Percentiles rank a stretch among this genome's conserved stretches.
Evolutionary conservation across 768 basidiomycete species (phyloP).

Genomic region (Mycena pura): DNA sequence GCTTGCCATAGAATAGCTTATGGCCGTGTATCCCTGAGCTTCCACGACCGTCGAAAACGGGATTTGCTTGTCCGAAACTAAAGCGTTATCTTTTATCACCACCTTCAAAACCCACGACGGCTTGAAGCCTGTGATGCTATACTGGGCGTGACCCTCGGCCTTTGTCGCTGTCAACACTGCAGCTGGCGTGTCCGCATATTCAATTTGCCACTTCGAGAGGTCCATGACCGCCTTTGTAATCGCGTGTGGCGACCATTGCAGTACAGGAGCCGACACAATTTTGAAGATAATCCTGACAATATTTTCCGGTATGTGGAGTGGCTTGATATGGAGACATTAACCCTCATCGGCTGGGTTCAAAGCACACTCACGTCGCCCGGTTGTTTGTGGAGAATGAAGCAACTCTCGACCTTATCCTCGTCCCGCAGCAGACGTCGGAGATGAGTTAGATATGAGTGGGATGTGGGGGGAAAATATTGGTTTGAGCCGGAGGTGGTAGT

Average conservation of each 20-base stretch:
- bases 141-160: background rate
- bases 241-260: background rate
- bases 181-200: background rate
- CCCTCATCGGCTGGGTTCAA: background rate
- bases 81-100: background rate
- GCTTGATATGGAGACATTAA: background rate
- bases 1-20: background rate
- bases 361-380: background rate
- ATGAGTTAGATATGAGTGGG: background rate
- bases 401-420: background rate
- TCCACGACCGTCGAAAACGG: background rate
- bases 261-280: background rate
- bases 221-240: background rate
- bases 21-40: background rate
- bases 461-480: background rate
- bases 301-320: background rate
- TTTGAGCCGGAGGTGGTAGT: no score
- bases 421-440: background rate
- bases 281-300: background rate
- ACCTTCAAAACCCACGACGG: conserved; percentile 2
- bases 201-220: background rate
- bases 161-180: background rate
- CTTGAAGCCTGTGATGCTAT: background rate
- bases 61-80: background rate
- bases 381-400: background rate